Evolutionary conservation across 371 early-diverging fungal species (phyloP).

Genomic region (Mortierella sp.): DNA sequence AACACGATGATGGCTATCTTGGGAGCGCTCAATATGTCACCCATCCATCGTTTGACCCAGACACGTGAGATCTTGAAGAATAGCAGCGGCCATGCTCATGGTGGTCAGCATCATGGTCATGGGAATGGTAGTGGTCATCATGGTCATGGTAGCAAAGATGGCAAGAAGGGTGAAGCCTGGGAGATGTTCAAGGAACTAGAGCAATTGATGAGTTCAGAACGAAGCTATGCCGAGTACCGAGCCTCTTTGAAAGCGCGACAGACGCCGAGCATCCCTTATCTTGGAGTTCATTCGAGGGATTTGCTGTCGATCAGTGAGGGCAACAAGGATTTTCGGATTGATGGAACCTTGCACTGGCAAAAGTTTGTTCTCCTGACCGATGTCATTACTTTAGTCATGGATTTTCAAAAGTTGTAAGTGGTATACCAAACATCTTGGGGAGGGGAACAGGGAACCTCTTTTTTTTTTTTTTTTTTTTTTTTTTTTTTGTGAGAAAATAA

Average conservation of each 20-base stretch:
- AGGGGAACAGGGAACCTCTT: neutral
- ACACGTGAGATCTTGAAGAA: slow-evolving; percentile 63
- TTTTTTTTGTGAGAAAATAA: too few species aligned
- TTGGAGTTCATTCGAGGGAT: slow-evolving; percentile 69
- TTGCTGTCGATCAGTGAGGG: slow-evolving; percentile 67
- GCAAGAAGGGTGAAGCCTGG: slow-evolving; percentile 58
- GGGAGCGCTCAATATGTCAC: slow-evolving; percentile 76
- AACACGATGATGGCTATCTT: slow-evolving; percentile 79
- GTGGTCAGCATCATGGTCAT: too few species aligned
- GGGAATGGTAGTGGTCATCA: too few species aligned
- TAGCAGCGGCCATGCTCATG: too few species aligned
- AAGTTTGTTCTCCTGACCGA: slow-evolving; percentile 70
- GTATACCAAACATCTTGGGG: neutral
- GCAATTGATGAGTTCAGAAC: slow-evolving; percentile 71
- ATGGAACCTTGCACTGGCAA: slow-evolving; percentile 70
- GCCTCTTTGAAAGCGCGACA: slow-evolving; percentile 62
- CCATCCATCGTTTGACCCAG: slow-evolving; percentile 66
- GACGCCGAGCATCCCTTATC: slow-evolving; percentile 67
- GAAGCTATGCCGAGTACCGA: slow-evolving; percentile 72
- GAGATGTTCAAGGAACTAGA: slow-evolving; percentile 70
- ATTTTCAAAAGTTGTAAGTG: slow-evolving; percentile 52
- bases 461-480: neutral
- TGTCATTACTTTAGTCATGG: slow-evolving; percentile 59
- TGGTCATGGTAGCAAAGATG: too few species aligned
- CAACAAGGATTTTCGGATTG: slow-evolving; percentile 65